Percentiles rank a stretch among this genome's conserved stretches.
Conservation (phyloP, 2,329 filamentous ascomycete genomes). For the Beauveria sp. region DNA sequence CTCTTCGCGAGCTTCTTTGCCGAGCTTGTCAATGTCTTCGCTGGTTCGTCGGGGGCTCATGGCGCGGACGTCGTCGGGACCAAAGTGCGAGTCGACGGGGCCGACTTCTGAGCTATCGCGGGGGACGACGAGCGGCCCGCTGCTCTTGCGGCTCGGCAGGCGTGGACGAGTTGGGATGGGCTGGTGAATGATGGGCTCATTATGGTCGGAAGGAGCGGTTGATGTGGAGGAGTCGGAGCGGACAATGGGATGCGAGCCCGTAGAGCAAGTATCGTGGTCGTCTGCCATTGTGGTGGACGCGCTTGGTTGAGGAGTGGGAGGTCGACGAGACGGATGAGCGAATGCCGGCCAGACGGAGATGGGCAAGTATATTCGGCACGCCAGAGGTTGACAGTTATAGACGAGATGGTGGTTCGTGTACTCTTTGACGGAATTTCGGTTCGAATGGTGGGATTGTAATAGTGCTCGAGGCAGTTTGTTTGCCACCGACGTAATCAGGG, state of each 20-base stretch:
- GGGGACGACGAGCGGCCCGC: constrained; percentile 74
- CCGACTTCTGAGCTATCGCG: constrained; percentile 68
- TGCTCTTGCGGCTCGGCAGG: constrained; percentile 67
- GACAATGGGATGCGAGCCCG: constrained; percentile 25
- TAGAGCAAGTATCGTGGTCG: constrained; percentile 16
- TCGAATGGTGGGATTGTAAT: not conserved
- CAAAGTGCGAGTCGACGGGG: constrained; percentile 66
- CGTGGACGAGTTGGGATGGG: constrained; percentile 54
- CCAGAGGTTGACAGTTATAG: not conserved
- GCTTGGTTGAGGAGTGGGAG: not conserved
- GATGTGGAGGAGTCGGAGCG: constrained; percentile 31
- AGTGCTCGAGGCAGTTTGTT: not conserved
- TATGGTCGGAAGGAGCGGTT: constrained; percentile 27
- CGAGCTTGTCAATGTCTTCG: constrained; percentile 82
- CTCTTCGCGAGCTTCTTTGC: constrained; percentile 69
- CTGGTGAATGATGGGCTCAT: constrained; percentile 37
- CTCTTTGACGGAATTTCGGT: not conserved
- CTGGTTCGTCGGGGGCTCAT: constrained; percentile 92
- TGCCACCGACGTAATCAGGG: constrained; percentile 11
- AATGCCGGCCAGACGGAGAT: not conserved
- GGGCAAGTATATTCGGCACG: no score
- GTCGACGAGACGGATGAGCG: not conserved
- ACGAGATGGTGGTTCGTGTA: not conserved
- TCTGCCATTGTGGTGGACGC: constrained; percentile 15
- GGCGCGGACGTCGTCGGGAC: constrained; percentile 79